Conservation (phyloP, 129 eudicot genomes). For the Escallonia herrerae region DNA sequence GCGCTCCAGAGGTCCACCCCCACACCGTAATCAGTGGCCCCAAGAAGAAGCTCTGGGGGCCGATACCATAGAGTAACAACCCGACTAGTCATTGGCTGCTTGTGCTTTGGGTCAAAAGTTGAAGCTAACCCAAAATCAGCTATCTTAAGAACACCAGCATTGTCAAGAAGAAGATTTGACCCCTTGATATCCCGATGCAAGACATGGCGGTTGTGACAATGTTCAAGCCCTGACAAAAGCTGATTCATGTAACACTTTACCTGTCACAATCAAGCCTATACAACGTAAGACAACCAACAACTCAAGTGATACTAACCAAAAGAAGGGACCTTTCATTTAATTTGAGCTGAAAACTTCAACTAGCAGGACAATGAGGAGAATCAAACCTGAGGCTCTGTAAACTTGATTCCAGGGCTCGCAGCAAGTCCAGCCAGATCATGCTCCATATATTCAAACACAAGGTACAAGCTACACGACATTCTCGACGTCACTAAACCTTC, state of each 20-base stretch:
- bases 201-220: conserved; percentile 86
- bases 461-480: conserved; percentile 30
- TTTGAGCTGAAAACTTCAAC: not conserved
- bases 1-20: conserved; percentile 92
- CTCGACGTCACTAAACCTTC: conserved; percentile 56
- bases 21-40: conserved; percentile 90
- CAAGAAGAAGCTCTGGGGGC: conserved; percentile 97
- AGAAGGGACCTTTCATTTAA: not conserved
- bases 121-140: conserved; percentile 97
- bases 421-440: conserved; percentile 52
- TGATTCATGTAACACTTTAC: conserved; percentile 96
- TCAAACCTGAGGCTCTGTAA: conserved; percentile 83
- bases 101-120: conserved; percentile 70
- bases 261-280: conserved; percentile 23
- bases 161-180: conserved; percentile 83
- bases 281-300: conserved; percentile 5
- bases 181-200: conserved; percentile 95
- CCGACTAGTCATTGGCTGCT: conserved; percentile 93
- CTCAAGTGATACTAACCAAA: not conserved
- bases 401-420: conserved; percentile 66
- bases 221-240: conserved; percentile 85
- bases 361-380: not conserved
- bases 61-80: conserved; percentile 96
- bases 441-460: conserved; percentile 29
- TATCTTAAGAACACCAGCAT: conserved; percentile 68